phyloP scores from a whole-genome alignment of 148 eudicot species.

The Spergularia marina region DNA sequence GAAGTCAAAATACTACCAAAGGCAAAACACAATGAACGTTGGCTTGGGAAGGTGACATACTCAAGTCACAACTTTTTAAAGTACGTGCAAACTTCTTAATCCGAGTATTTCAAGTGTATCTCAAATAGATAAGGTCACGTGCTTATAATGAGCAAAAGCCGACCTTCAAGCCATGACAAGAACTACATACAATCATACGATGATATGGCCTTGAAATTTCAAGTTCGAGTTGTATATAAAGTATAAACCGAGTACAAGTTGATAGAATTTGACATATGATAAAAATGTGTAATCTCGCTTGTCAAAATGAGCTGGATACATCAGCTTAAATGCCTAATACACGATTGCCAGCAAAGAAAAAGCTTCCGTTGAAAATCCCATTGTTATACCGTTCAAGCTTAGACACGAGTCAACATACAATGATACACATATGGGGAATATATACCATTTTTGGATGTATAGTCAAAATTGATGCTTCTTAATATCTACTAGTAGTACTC shows the following conservation, averaged over 20 bases:
- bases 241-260: no score
- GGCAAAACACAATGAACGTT: not conserved
- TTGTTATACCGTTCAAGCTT: not conserved
- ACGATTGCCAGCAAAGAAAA: not conserved
- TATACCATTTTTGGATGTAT: slow-evolving; percentile 1
- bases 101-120: no score
- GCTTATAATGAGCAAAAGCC: no score
- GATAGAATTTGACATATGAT: not conserved
- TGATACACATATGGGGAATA: not conserved
- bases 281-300: not conserved
- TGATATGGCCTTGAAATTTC: no score
- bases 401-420: slow-evolving; percentile 13
- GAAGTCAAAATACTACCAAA: not conserved
- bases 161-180: no score
- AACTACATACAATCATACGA: no score
- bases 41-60: no score
- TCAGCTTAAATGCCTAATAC: not conserved
- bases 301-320: slow-evolving; percentile 8
- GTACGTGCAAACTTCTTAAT: no score
- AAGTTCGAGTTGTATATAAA: no score
- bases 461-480: slow-evolving; percentile 13
- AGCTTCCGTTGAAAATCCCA: not conserved
- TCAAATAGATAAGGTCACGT: no score
- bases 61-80: no score
- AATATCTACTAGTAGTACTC: not conserved